Percentiles rank a stretch among this genome's conserved stretches.
Conservation (phyloP, 345 rosid species). For the Pseudoturritis turrita region DNA sequence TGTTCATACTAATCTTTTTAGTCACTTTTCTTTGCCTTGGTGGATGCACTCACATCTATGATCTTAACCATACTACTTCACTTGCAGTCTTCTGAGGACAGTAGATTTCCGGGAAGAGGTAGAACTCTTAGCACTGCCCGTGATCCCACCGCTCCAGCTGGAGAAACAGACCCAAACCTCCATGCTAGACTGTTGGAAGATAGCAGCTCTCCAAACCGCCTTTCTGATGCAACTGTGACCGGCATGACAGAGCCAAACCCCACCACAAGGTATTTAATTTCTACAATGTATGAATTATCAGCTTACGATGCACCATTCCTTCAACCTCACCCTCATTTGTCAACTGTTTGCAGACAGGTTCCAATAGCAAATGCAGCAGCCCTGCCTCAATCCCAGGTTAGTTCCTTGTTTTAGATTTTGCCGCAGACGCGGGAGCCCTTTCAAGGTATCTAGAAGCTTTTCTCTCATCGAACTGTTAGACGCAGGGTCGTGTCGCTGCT, state of each 20-base stretch:
- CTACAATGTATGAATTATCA: neutral
- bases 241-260: slow-evolving; percentile 35
- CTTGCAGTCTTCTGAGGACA: slow-evolving; percentile 59
- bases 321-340: neutral
- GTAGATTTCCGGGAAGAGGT: slow-evolving; percentile 79
- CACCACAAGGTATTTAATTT: slow-evolving; percentile 43
- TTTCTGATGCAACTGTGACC: slow-evolving; percentile 35
- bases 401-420: neutral
- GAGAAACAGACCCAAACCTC: slow-evolving; percentile 62
- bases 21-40: neutral
- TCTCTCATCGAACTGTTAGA: neutral
- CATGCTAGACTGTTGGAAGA: slow-evolving; percentile 77
- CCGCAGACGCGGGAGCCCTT: neutral
- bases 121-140: slow-evolving; percentile 57
- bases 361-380: slow-evolving; percentile 29
- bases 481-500: slow-evolving; percentile 43
- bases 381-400: slow-evolving; percentile 46
- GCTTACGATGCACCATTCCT: neutral
- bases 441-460: neutral
- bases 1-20: neutral
- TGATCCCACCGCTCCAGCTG: slow-evolving; percentile 39
- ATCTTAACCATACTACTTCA: slow-evolving; percentile 10
- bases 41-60: neutral
- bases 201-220: slow-evolving; percentile 35
- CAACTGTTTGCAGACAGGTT: slow-evolving; percentile 12